Base-by-base conservation (phyloP, 495 filamentous ascomycete genomes). In the Hypoxylon crocopeplum region DNA sequence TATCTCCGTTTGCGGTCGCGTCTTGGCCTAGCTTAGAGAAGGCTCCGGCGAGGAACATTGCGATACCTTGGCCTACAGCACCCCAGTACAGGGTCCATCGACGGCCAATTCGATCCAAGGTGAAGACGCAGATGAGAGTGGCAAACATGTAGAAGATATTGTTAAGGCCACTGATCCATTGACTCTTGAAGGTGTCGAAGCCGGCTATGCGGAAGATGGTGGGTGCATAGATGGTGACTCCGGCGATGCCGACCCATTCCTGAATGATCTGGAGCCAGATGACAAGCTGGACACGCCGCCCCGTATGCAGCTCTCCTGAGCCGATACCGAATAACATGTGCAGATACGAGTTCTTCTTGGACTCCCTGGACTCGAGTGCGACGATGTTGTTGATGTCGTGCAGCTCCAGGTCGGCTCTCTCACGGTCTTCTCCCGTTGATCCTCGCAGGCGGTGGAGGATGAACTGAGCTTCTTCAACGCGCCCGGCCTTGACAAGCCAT, bases 231-330 rank as follows among this genome's bases (percentile, higher is more conserved):
- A 90, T 81, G 1, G 88, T 90, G 15, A 89, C 82, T 42, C 86
- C 86, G 0, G 86, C 86, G 66, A 90, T 89, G 16, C 88, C 87
- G 59, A 86, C 80, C 86, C 86, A 90, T 65, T 88, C 86, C 59
- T 88, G 86, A 72, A 90, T 82, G 37, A 90, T 88, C 71, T 89
- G 84, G 7, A 89, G 70, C 86, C 86, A 90, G 36, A 90, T 79
- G 13, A 88, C 85, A 8, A 89, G 76, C 62, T 89, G 86, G 19
- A 88, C 85, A 6, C 87, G 78, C 2, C 87, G 77, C 2, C 80
- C 86, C 8, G 84, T 84, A 56, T 89, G 86, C 17, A 89, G 68
- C 32, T 87, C 83, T 0, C 85, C 85, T 0, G 80, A 82, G 36
- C 81, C 82, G 46, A 80, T 78, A 10, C 86, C 86, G 56, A 86